Conservation (phyloP, 345 rosid species). For the Boechera divaricarpa region DNA sequence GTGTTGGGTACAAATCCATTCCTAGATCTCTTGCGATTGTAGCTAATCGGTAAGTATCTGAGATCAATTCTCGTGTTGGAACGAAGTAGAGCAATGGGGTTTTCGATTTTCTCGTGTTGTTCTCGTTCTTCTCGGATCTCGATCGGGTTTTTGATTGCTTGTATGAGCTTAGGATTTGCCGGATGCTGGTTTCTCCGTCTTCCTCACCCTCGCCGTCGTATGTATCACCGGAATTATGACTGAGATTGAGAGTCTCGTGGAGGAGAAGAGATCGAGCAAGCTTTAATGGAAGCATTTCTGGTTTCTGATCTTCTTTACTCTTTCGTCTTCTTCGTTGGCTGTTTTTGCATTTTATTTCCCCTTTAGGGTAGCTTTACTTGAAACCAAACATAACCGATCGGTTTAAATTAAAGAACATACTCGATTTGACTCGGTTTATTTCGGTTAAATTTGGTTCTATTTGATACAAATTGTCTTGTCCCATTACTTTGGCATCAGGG, state of each 20-base stretch:
- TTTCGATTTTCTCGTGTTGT: conserved; percentile 29
- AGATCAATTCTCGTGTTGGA: conserved; percentile 58
- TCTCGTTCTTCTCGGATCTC: conserved; percentile 28
- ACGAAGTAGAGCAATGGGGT: conserved; percentile 64
- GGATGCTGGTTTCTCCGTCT: conserved; percentile 42
- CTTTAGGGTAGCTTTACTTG: not conserved
- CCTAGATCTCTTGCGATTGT: conserved; percentile 72
- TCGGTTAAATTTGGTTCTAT: conserved; percentile 7
- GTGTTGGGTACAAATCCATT: conserved; percentile 71
- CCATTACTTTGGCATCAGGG: not conserved
- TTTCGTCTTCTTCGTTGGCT: conserved; percentile 31
- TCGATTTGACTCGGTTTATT: conserved; percentile 17
- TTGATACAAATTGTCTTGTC: not conserved
- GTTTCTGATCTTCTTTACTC: not conserved
- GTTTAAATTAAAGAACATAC: not conserved
- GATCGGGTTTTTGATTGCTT: conserved; percentile 41
- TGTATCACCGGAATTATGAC: conserved; percentile 39
- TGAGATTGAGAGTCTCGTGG: conserved; percentile 51
- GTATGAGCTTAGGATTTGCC: conserved; percentile 38
- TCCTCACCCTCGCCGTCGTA: not conserved
- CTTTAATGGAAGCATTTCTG: conserved; percentile 64
- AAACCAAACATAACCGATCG: conserved; percentile 27
- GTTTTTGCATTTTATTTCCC: conserved; percentile 21
- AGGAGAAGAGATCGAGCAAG: conserved; percentile 64
- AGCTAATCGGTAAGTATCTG: conserved; percentile 65